Percentiles rank a stretch among this genome's conserved stretches.
Conservation (phyloP, 768 basidiomycete species). For the Tulasnella sp. region DNA sequence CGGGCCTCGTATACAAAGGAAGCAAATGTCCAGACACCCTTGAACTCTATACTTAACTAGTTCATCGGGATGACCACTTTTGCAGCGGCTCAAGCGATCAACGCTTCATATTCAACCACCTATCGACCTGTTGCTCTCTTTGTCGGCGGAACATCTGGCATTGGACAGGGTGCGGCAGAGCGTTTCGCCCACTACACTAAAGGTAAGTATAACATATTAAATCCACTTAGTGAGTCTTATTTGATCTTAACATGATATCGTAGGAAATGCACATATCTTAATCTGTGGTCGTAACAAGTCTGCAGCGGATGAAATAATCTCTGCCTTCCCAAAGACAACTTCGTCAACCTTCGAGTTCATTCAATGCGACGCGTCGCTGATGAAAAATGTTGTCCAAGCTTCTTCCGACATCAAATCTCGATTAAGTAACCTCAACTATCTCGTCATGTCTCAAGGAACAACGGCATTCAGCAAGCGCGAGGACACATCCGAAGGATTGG, state of each 20-base stretch:
- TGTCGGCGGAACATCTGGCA: conserved; percentile 15
- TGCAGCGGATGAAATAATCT: conserved; percentile 18
- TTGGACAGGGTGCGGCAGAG: conserved; percentile 14
- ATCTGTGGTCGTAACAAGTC: conserved; percentile 18
- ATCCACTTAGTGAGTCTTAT: too few relatives aligned
- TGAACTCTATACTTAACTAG: too few relatives aligned
- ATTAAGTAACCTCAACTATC: conserved; percentile 9
- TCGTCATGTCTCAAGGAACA: conserved; percentile 14
- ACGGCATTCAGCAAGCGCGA: conserved; percentile 8
- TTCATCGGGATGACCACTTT: conserved; percentile 11
- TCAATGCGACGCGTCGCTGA: conserved; percentile 21
- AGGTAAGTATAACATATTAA: too few relatives aligned
- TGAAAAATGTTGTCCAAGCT: conserved; percentile 18
- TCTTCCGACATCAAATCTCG: conserved; percentile 3
- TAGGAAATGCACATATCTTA: conserved; percentile 17
- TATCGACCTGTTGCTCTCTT: conserved; percentile 14
- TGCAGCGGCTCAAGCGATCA: not conserved
- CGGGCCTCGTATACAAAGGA: too few relatives aligned
- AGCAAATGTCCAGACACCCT: too few relatives aligned
- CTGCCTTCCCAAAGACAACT: conserved; percentile 14
- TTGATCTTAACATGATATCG: too few relatives aligned
- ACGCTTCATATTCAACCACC: not conserved
- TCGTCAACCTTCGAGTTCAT: conserved; percentile 24
- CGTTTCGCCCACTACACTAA: conserved; percentile 10
- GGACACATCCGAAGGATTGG: conserved; percentile 15